Evolutionary conservation across 2,329 filamentous ascomycete species (phyloP).

Genomic region (Claviceps cyperi): DNA sequence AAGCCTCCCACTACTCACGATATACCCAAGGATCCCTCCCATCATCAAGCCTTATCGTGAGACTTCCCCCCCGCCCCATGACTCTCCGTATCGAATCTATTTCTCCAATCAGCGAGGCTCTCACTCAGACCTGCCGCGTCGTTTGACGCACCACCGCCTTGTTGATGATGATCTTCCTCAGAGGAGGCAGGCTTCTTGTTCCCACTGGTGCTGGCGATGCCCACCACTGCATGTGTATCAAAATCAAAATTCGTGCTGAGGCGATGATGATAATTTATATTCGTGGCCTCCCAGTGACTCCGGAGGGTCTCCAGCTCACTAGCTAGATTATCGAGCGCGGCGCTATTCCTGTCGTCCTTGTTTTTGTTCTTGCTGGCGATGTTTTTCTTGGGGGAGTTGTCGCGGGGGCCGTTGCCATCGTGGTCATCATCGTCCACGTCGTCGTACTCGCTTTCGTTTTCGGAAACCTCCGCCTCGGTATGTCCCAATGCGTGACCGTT

Average conservation of each 20-base stretch:
- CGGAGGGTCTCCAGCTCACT: conserved; percentile 83
- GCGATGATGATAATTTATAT: conserved; percentile 88
- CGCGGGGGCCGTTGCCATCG: background rate
- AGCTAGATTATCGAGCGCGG: conserved; percentile 77
- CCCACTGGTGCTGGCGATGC: conserved; percentile 2
- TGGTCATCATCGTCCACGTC: background rate
- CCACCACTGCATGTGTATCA: conserved; percentile 32
- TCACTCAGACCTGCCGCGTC: conserved; percentile 44
- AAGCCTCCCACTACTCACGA: too few relatives aligned
- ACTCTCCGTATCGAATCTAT: conserved; percentile 49
- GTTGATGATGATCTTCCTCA: conserved; percentile 6
- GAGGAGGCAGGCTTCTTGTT: conserved; percentile 21
- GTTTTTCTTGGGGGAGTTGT: background rate
- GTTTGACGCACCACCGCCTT: conserved; percentile 19
- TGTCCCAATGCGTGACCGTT: conserved; percentile 29
- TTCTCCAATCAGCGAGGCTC: conserved; percentile 67
- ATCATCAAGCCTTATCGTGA: conserved; percentile 1
- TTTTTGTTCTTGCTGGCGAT: conserved; percentile 27
- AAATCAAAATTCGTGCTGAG: conserved; percentile 84
- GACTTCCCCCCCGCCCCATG: conserved; percentile 11
- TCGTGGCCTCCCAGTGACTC: conserved; percentile 88
- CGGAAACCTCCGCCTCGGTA: conserved; percentile 40
- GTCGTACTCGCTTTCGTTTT: conserved; percentile 44
- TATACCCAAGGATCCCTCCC: background rate
- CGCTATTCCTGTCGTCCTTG: conserved; percentile 39